phyloP scores from a whole-genome alignment of 1,284 basidiomycete genomes.

The Austroboletus novae-zelandiae region DNA sequence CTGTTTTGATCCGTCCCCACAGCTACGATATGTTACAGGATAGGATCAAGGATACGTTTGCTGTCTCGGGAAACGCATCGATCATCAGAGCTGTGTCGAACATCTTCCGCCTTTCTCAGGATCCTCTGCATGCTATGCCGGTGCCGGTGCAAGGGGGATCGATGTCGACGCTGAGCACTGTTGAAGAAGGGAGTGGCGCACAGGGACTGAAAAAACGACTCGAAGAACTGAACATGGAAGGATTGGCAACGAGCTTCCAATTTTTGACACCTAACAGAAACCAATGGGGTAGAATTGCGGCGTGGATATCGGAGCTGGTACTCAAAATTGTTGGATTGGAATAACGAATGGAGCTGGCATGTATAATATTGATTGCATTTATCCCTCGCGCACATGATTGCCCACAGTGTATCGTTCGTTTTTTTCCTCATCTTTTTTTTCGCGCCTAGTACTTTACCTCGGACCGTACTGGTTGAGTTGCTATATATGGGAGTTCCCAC shows the following conservation, averaged over 20 bases:
- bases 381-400: constrained; percentile 1
- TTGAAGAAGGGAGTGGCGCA: constrained; percentile 46
- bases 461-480: neutral
- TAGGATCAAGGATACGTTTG: constrained; percentile 73
- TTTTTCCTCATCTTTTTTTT: neutral
- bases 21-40: constrained; percentile 82
- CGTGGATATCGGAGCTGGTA: constrained; percentile 71
- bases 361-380: constrained; percentile 21
- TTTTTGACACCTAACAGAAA: constrained; percentile 61
- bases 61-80: constrained; percentile 67
- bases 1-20: constrained; percentile 3
- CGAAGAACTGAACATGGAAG: constrained; percentile 69
- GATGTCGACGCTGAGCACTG: constrained; percentile 60
- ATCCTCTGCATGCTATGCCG: constrained; percentile 42
- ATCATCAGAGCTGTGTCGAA: constrained; percentile 72
- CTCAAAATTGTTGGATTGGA: constrained; percentile 50
- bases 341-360: constrained; percentile 16
- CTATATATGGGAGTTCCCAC: constrained; percentile 25
- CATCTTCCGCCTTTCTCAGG: constrained; percentile 70
- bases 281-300: constrained; percentile 62
- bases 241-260: constrained; percentile 63
- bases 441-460: constrained; percentile 4
- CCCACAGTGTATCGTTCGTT: constrained; percentile 8
- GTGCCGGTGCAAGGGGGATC: constrained; percentile 44
- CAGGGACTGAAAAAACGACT: constrained; percentile 38